Base-by-base conservation (phyloP, 1,139 yeast genomes). In the Lizanozyma gosingica region DNA sequence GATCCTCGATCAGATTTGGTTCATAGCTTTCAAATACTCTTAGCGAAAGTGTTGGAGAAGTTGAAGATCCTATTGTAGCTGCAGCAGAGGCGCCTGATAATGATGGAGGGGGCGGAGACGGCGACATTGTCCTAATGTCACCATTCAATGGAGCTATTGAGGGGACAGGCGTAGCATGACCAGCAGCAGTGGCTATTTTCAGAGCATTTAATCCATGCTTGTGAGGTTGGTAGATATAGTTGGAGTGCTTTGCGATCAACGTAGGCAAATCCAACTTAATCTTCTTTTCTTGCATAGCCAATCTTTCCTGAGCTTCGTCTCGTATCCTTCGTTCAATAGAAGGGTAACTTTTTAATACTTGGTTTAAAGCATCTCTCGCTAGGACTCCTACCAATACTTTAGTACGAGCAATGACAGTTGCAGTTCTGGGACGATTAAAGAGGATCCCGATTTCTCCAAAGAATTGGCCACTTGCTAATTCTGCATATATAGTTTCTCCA, bases 361-460 rank as follows among this genome's bases (percentile, higher is more conserved):
- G 61, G 47, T 76, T 73, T 40, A 83, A 67, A 14, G 80, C 73
- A 42, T 79, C 84, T 8, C 79, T 73, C 1, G 86, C 80, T 36
- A 83, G 63, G 1, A 81, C 83, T 1, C 86, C 88, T 4, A 81
- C 63, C 40, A 83, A 60, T 1, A 83, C 85, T 47, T 70, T 74
- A 0, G 85, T 73, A 44, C 79, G 65, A 2, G 92, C 83, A n/a
- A 82, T 76, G 14, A 83, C 88, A 1, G 88, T 80, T 0, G 92
- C 92, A 0, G 90, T 82, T 47, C 92, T 63, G 9, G 90, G 88
- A 36, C 88, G 63, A 53, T 81, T 80, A 60, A 79, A 83, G 33
- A 83, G 60, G 37, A 83, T 80, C 4, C 92, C 92, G 41, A 83
- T 82, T 53, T 83, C 94, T 4, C 88, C 94, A 56, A 83, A 83